Evolutionary conservation across 1,284 basidiomycete species (phyloP), one percentile per base, ranked within the genome.

Genomic region (Irpex sp.): DNA sequence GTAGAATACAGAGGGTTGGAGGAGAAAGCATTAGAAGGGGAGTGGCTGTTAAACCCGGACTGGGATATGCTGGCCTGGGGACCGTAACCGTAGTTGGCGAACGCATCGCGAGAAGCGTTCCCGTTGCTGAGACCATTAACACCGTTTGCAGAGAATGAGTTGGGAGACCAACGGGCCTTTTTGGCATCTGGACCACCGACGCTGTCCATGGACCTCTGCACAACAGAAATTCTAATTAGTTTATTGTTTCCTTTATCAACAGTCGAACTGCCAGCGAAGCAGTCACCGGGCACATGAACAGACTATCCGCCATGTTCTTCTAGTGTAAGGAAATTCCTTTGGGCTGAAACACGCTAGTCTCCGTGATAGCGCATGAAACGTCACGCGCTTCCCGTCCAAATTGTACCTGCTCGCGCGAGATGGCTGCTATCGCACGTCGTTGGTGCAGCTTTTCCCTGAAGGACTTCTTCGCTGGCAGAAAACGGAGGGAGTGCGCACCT

Each of bases 101-200:
- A 92, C 43, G 86, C 83, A 72, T 92, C 89, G 59, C 86, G 83
- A 60, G 68, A 54, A 79, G 79, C 77, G 65, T 72, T 71, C 61
- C 71, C 66, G 59, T 75, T 74, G 58, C 78, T 66, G 66, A 77
- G 79, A 46, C 74, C 74, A 68, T 77, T 78, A 51, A 77, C 71
- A 60, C 75, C 73, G 61, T 76, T 75, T 59, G 72, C 67, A 63
- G 75, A 72, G 58, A 86, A 83, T 26, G 87, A 87, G 65, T 81
- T 87, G 62, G 89, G 90, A 58, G 89, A 92, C 90, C 90, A 93
- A 68, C 92, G 88, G 62, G 91, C 86, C 78, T 93, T 94, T 83
- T 94, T 94, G 59, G 89, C 82, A 76, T 92, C 90, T 70, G 90
- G 89, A 71, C 90, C 90, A 71, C 87, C 87, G 67, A 84, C 81